Evolutionary conservation across 768 basidiomycete species (phyloP), one percentile per base, ranked within the genome.

Genomic region (Tubosaeta sp.): DNA sequence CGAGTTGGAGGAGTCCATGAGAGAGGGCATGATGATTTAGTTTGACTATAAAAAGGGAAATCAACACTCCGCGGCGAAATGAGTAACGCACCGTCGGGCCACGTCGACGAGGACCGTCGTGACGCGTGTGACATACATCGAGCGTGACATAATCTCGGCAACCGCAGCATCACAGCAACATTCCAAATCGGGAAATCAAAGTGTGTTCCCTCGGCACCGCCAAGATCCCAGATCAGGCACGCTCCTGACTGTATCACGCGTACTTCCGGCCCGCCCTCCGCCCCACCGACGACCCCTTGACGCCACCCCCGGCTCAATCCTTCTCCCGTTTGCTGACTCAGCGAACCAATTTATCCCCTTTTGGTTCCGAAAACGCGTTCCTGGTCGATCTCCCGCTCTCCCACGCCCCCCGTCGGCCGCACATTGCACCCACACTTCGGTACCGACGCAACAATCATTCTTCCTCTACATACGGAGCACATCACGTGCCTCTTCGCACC

Each of bases 401-500:
- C 53, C 51, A 50, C 57, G 48, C 54, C 55, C 29, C 29, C 29
- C 53, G 53, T 60, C 61, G 54, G 52, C 57, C 54, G 46, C 8
- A 6, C 43, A 22, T 6, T n/a, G 29, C 9, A 29, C 6, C 5
- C 7, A 14, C 27, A 49, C 31, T 12, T 31, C 46, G 46, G 54
- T 57, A 51, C 59, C 31, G 47, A 59, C 56, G 59, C 53, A 11
- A 39, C 13, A 35, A 63, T 65, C 57, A 50, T n/a, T 27, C 53
- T 6, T 8, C 48, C 11, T 6, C 35, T 80, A 85, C 49, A 60
- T 71, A 31, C 69, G 67, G 10, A 91, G 74, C 32, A 73, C 74
- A 43, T 66, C 67, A 54, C 80, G 71, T n/a, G 83, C 81, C 55
- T 82, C 83, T 38, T 67, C 81, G 0, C 70, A 67, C 25, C 73